A percentile compares a stretch with the other conserved stretches of the same genome.
phyloP scores from a whole-genome alignment of 2,329 filamentous ascomycete genomes.

The Fusarium mundagurra region DNA sequence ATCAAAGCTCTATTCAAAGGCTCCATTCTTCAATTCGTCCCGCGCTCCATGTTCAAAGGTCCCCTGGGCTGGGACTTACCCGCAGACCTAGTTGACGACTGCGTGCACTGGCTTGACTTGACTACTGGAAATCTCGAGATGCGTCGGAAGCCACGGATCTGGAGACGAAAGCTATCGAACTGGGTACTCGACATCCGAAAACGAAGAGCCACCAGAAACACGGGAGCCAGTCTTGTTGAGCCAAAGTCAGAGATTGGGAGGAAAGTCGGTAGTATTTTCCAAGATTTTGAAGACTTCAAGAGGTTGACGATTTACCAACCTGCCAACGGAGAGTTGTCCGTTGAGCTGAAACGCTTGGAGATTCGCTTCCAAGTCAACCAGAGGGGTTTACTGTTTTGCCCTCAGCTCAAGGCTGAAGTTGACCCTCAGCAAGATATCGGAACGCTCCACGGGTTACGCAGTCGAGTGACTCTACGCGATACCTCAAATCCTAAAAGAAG shows the following conservation, averaged over 20 bases:
- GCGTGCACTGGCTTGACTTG: constrained; percentile 69
- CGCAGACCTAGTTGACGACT: constrained; percentile 57
- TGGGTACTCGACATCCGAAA: constrained; percentile 49
- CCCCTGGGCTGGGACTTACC: constrained; percentile 59
- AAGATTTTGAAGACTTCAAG: constrained; percentile 46
- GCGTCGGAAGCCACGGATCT: constrained; percentile 52
- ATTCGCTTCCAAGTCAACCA: constrained; percentile 63
- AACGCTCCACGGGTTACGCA: constrained; percentile 41
- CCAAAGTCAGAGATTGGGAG: constrained; percentile 49
- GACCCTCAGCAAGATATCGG: constrained; percentile 68
- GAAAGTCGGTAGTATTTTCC: constrained; percentile 56
- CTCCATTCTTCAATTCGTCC: constrained; percentile 48
- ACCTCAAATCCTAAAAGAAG: constrained; percentile 50
- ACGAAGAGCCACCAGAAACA: constrained; percentile 26
- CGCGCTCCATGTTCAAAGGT: constrained; percentile 43
- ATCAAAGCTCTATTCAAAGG: constrained; percentile 51
- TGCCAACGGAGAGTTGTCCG: constrained; percentile 41
- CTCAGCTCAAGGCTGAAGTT: constrained; percentile 61
- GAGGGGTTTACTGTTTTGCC: constrained; percentile 54
- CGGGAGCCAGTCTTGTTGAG: constrained; percentile 55
- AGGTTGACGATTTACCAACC: constrained; percentile 52
- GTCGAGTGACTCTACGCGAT: constrained; percentile 42
- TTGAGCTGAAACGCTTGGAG: constrained; percentile 64
- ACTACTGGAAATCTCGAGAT: constrained; percentile 57
- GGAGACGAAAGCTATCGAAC: constrained; percentile 36